Evolutionary conservation across 805 yeast species (phyloP).

Genomic region (Lipomyces starkeyi): DNA sequence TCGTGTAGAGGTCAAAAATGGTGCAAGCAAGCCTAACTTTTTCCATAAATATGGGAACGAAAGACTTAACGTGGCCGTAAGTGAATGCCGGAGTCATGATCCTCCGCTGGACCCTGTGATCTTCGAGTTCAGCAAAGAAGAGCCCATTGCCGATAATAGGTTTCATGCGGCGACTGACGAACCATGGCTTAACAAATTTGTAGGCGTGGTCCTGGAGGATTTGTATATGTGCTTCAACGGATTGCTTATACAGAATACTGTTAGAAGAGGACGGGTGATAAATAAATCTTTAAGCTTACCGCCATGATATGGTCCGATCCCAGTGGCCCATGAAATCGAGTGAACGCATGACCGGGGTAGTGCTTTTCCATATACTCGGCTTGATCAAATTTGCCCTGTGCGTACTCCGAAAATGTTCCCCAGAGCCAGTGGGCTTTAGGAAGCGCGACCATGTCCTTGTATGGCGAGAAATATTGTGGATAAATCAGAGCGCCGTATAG

Average conservation of each 20-base stretch:
- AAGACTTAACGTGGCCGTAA: constrained; percentile 20
- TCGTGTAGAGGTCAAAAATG: constrained; percentile 12
- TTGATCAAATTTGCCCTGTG: constrained; percentile 15
- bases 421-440: constrained; percentile 16
- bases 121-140: constrained; percentile 33
- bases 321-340: constrained; percentile 27
- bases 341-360: constrained; percentile 20
- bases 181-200: constrained; percentile 28
- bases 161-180: constrained; percentile 28
- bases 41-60: constrained; percentile 26
- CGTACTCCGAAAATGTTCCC: constrained; percentile 25
- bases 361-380: constrained; percentile 17
- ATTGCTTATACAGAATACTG: constrained; percentile 10
- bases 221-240: constrained; percentile 27
- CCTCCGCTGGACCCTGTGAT: constrained; percentile 30
- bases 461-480: constrained; percentile 27
- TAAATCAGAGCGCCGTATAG: constrained; percentile 18
- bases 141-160: constrained; percentile 30
- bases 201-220: constrained; percentile 30
- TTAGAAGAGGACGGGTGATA: neutral
- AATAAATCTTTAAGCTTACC: neutral
- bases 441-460: constrained; percentile 20
- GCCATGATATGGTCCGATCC: constrained; percentile 20
- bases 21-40: constrained; percentile 7
- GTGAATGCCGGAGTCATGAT: constrained; percentile 28